Evolutionary conservation across 2,329 filamentous ascomycete species (phyloP).

Genomic region (Ophiosphaerella narmari): DNA sequence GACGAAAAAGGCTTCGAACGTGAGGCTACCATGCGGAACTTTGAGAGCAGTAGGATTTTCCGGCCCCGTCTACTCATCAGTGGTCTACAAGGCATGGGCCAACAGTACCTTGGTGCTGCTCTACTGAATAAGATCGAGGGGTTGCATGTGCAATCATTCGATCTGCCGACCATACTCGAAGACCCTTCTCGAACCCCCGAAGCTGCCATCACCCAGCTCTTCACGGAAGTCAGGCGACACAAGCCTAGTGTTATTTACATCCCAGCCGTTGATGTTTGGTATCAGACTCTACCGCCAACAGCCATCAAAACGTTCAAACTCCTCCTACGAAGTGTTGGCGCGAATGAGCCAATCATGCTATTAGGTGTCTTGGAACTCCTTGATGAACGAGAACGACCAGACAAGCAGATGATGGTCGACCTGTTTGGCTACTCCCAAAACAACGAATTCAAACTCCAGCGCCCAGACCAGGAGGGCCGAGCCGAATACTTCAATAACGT

Average conservation of each 20-base stretch:
- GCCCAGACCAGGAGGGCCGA: conserved; percentile 71
- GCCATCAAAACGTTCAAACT: conserved; percentile 81
- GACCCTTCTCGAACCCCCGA: conserved; percentile 82
- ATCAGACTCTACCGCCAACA: conserved; percentile 66
- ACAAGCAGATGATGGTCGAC: conserved; percentile 69
- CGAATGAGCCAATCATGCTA: conserved; percentile 86
- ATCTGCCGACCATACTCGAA: conserved; percentile 82
- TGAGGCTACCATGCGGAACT: conserved; percentile 72
- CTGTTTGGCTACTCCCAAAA: conserved; percentile 85
- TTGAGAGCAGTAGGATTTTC: conserved; percentile 86
- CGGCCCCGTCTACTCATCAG: conserved; percentile 83
- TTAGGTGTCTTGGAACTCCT: conserved; percentile 81
- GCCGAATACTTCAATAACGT: conserved; percentile 78
- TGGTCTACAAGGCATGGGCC: conserved; percentile 88
- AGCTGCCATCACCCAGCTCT: conserved; percentile 86
- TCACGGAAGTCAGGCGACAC: conserved; percentile 89
- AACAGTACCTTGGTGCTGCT: conserved; percentile 83
- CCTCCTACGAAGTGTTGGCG: conserved; percentile 79
- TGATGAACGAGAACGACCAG: conserved; percentile 60
- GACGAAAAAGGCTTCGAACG: conserved; percentile 82
- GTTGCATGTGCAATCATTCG: conserved; percentile 92
- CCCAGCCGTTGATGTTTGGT: conserved; percentile 88
- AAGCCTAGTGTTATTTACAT: conserved; percentile 97
- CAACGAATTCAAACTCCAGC: conserved; percentile 72
- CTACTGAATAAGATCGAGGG: conserved; percentile 90